Evolutionary conservation across 306 rosid genomes (phyloP).

Genomic region (Rubus parviflorus): DNA sequence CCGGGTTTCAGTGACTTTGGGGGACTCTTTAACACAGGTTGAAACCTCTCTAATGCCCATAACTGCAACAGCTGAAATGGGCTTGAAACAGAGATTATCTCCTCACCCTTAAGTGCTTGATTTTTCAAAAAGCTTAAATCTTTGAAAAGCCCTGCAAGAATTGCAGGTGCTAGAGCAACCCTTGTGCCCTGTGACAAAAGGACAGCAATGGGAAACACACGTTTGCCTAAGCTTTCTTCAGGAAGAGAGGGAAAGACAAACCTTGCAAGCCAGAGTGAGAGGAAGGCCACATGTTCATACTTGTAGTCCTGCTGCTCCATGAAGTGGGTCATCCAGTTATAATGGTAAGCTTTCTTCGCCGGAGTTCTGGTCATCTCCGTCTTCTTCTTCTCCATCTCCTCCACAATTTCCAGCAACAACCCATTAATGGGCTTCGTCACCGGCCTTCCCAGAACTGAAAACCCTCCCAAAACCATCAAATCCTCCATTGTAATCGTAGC

Average conservation of each 20-base stretch:
- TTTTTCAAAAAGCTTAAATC: constrained; percentile 21
- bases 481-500: constrained; percentile 58
- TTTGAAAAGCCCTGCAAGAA: constrained; percentile 48
- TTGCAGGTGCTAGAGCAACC: constrained; percentile 55
- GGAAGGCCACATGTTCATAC: constrained; percentile 50
- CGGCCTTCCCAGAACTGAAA: constrained; percentile 37
- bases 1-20: neutral
- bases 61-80: constrained; percentile 50
- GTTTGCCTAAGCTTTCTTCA: constrained; percentile 5
- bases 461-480: constrained; percentile 39
- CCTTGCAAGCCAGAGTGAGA: constrained; percentile 49
- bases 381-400: neutral
- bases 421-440: constrained; percentile 17
- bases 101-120: neutral
- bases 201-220: constrained; percentile 43
- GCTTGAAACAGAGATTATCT: constrained; percentile 19
- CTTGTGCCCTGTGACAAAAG: constrained; percentile 44
- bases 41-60: constrained; percentile 64
- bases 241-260: constrained; percentile 39
- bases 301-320: constrained; percentile 25
- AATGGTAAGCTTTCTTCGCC: constrained; percentile 24
- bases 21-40: constrained; percentile 2
- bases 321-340: constrained; percentile 43
- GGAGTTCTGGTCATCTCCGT: constrained; percentile 1
- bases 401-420: constrained; percentile 19